Conservation (phyloP, 192 early-diverging fungal species). For the Entomortierella lignicola region DNA sequence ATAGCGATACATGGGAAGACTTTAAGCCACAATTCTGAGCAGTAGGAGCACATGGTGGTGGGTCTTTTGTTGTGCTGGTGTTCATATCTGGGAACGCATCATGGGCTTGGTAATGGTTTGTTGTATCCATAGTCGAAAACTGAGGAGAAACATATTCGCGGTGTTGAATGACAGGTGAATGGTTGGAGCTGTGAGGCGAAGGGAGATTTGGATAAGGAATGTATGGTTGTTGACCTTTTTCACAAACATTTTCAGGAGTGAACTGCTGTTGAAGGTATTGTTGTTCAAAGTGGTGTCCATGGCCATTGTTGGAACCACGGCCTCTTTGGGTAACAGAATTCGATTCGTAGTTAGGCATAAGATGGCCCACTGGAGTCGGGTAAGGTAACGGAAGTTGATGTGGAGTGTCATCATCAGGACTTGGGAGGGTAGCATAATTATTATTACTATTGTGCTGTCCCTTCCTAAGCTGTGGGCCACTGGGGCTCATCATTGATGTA, state of each 20-base stretch:
- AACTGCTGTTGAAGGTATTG: background rate
- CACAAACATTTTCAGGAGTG: background rate
- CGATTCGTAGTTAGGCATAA: background rate
- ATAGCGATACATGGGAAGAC: conserved; percentile 30
- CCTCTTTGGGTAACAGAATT: background rate
- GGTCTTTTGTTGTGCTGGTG: too few relatives aligned
- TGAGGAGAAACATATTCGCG: conserved; percentile 5
- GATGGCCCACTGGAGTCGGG: background rate
- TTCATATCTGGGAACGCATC: conserved; percentile 1
- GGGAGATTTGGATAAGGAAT: background rate
- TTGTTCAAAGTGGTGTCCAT: conserved; percentile 8
- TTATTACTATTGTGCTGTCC: background rate
- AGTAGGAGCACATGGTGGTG: conserved; percentile 1
- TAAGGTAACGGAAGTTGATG: conserved; percentile 3
- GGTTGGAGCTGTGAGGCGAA: background rate
- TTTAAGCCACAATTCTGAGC: conserved; percentile 31
- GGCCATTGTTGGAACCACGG: background rate
- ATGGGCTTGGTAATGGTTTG: background rate
- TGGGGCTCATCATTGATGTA: background rate
- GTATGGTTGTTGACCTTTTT: conserved; percentile 4
- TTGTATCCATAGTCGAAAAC: background rate
- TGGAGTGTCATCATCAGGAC: background rate
- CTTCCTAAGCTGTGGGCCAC: conserved; percentile 4
- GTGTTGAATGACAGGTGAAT: conserved; percentile 6
- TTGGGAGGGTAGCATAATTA: background rate